Base-by-base conservation (phyloP, 2,329 filamentous ascomycete species). In the Phaeomoniella chlamydospora region DNA sequence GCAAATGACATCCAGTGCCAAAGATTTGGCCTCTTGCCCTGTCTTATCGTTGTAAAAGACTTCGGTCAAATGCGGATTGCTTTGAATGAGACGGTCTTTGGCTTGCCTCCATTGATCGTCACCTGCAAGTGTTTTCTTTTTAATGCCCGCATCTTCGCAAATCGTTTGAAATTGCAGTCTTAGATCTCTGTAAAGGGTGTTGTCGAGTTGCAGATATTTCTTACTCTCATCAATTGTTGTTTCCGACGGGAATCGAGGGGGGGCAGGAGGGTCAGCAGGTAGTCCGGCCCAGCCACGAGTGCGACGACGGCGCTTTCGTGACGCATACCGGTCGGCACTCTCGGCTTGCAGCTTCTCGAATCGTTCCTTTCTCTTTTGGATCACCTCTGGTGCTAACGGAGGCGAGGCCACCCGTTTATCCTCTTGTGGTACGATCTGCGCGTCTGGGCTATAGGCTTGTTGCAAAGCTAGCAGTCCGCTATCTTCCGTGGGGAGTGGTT, bases 141-240 rank as follows among this genome's bases (percentile, higher is more conserved):
- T 64, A 17, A 90, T 72, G 1, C 67, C 67, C 18, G 70, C 63
- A 37, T 77, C 70, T 41, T 74, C 67, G 49, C 83, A 88, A 11
- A 90, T 81, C 6, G 58, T 59, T 45, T 78, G 70, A 44, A 86
- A 90, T 17, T 71, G 68, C 34, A 74, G 65, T 18, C 83, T 71
- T 12, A 84, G 55, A 39, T 72, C 58, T 18, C 66, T 67, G 52
- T 90, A 90, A 30, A 70, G 59, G 1, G 64, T 55, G 34, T 68
- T 71, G 47, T 80, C 72, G 19, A 92, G 62, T 26, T 60, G 64
- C 17, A 92, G 62, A 40, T 77, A 79, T 10, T 67, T 66, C 49
- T 85, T 83, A 49, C 79, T 78, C 55, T 88, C 80, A 44, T 83
- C 78, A 39, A 90, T 71, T 0, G 82, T 87, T 10, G 80, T 87